Conservation (phyloP, 306 rosid genomes). For the Corylus americana region DNA sequence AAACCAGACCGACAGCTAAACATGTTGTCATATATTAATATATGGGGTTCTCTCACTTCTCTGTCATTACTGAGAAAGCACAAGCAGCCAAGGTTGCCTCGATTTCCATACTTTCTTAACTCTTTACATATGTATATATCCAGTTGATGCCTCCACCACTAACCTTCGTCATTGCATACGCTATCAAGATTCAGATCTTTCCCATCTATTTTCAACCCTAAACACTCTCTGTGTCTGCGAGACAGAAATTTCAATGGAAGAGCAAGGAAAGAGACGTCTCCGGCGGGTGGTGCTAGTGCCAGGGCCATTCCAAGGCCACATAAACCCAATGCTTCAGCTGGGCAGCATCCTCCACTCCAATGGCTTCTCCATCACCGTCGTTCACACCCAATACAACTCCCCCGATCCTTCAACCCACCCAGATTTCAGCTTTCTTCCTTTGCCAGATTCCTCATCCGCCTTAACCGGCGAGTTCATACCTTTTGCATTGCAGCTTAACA, state of each 20-base stretch:
- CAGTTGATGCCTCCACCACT: too few relatives aligned
- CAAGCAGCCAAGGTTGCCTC: too few relatives aligned
- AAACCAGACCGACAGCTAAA: too few relatives aligned
- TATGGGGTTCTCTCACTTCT: too few relatives aligned
- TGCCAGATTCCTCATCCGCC: conserved; percentile 34
- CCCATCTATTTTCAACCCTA: too few relatives aligned
- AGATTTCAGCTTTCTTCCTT: conserved; percentile 30
- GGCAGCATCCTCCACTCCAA: conserved; percentile 40
- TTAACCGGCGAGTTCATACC: conserved; percentile 1
- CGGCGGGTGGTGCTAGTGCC: conserved; percentile 26
- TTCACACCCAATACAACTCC: conserved; percentile 38
- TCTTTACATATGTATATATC: too few relatives aligned
- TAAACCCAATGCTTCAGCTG: conserved; percentile 42
- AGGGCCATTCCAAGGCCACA: conserved; percentile 44
- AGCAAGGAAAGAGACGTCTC: neutral
- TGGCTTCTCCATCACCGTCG: conserved; percentile 46
- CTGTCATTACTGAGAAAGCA: too few relatives aligned
- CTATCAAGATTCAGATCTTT: too few relatives aligned
- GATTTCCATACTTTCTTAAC: too few relatives aligned
- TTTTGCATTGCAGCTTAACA: conserved; percentile 10
- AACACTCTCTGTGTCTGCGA: too few relatives aligned
- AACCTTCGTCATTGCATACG: too few relatives aligned
- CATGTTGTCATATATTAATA: too few relatives aligned
- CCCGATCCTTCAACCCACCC: conserved; percentile 43
- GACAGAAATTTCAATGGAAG: neutral